Evolutionary conservation across 2,329 filamentous ascomycete species (phyloP).

Genomic region (Scedosporium minutisporum): DNA sequence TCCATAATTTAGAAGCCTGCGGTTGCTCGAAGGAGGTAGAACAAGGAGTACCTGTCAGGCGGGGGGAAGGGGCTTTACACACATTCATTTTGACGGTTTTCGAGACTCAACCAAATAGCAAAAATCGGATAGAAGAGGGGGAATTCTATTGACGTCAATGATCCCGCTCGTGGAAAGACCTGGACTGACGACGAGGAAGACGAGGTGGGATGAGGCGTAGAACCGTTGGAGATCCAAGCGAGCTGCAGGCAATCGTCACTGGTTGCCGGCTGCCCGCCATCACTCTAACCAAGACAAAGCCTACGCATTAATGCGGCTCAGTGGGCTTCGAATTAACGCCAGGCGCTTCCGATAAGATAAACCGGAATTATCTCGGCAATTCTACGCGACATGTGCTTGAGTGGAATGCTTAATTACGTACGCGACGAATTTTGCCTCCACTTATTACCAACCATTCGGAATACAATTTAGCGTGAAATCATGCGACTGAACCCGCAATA

Average conservation of each 20-base stretch:
- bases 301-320: not conserved
- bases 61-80: conserved; percentile 16
- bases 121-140: too few species aligned
- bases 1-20: not conserved
- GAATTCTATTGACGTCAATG: too few species aligned
- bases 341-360: not conserved
- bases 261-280: not conserved
- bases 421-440: conserved; percentile 8
- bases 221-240: not conserved
- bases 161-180: too few species aligned
- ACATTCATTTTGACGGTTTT: conserved; percentile 44
- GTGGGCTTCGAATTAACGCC: not conserved
- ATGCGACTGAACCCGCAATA: conserved; percentile 1
- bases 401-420: conserved; percentile 9
- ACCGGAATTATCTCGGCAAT: not conserved
- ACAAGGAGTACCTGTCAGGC: too few species aligned
- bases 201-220: not conserved
- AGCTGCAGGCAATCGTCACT: not conserved
- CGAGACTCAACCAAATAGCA: not conserved
- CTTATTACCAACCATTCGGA: not conserved
- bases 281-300: not conserved
- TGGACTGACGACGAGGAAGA: not conserved
- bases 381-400: not conserved
- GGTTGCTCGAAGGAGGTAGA: not conserved
- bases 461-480: not conserved